Conservation (phyloP, 2,329 filamentous ascomycete species). For the Aspergillus fijiensis region DNA sequence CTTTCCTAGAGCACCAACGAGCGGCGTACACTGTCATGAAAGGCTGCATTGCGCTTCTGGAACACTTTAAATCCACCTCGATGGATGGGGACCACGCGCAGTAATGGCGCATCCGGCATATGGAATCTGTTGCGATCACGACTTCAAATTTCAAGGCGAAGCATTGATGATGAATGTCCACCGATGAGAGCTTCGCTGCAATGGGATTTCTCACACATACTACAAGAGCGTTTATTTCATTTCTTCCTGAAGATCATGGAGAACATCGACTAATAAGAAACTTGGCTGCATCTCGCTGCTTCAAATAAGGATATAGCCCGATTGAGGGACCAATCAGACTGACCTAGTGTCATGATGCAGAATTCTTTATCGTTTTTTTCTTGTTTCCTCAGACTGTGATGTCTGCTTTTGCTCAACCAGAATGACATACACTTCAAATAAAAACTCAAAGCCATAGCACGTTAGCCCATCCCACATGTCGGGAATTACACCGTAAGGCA, state of each 20-base stretch:
- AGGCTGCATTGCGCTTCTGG: no score
- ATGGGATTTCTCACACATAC: background rate
- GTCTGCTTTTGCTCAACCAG: no score
- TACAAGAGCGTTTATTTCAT: background rate
- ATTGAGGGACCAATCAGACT: background rate
- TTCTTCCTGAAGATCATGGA: background rate
- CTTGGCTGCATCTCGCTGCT: background rate
- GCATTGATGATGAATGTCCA: background rate
- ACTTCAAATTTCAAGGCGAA: background rate
- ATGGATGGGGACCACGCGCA: no score
- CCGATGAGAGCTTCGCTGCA: background rate
- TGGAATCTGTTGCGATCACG: background rate
- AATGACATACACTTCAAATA: no score
- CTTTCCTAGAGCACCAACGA: no score
- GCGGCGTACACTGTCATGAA: no score
- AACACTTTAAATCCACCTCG: background rate
- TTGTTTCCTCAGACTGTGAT: background rate
- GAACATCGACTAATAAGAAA: background rate
- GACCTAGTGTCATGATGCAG: background rate
- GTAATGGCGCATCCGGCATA: no score
- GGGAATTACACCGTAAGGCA: no score
- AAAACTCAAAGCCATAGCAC: no score
- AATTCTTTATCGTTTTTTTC: background rate
- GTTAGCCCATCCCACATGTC: no score
- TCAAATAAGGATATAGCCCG: background rate